Evolutionary conservation across 2,329 filamentous ascomycete species (phyloP), one percentile per base, ranked within the genome.

Genomic region (Catunica adiposa): DNA sequence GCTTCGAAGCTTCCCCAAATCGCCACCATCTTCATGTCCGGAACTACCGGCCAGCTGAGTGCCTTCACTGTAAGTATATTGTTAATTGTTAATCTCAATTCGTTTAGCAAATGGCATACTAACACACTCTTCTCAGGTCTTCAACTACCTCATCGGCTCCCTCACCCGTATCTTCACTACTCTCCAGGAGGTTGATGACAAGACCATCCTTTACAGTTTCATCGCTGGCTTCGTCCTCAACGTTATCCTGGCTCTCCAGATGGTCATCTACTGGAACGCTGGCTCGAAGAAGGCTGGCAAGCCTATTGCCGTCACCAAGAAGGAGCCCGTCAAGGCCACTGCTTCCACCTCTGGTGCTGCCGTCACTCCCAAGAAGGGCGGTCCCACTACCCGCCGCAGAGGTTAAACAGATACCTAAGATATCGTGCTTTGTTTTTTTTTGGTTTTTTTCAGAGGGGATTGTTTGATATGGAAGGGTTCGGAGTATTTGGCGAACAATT

Each of bases 161-260:
- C 79, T 97, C 58, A 86, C 88, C 25, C 86, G 92, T 66, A 94
- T 98, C 72, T 98, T 96, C 70, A 98, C 92, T 31, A 98, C 94
- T 7, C 74, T 98, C 57, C 89, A 97, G 66, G 92, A 98, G 73
- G 92, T 98, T 59, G 86, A 94, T 67, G 92, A 98, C 70, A 89
- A 89, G 70, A 76, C 97, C 58, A 97, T 98, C 64, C 78, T 98
- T 25, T 97, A 94, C 71, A 86, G 89, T 53, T 97, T 94, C 74
- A 72, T 97, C 56, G 87, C 89, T 6, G 92, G 89, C 26, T 96
- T 96, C 67, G 71, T 75, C n/a, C 79, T 98, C 63, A 98, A 98
- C 69, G 75, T 82, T 57, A 77, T 98, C 56, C 75, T 98, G 57
- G 89, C 89, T 14, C 70, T 77, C 40, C 92, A 98, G 73, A 92